These are phyloP conservation scores for Pestalotiopsis sp. DNA, from an alignment of 2,329 filamentous ascomycete species.

Conservation along the genomic window DNA sequence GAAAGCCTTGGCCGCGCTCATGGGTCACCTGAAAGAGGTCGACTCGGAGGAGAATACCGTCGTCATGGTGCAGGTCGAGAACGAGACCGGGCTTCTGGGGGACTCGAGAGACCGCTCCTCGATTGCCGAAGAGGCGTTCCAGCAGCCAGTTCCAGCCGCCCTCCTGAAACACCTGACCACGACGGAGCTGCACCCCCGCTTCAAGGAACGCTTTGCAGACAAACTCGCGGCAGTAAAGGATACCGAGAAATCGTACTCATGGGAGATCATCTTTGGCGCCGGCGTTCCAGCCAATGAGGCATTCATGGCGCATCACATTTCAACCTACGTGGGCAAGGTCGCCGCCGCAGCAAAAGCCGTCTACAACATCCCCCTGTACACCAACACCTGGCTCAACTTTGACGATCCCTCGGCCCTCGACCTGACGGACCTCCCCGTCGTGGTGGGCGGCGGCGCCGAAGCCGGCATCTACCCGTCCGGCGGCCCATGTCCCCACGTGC, in stretches of 20 bases:
- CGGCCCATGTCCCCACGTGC: conserved; percentile 18
- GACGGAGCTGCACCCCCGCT: conserved; percentile 27
- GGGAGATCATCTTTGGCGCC: conserved; percentile 34
- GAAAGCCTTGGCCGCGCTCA: conserved; percentile 32
- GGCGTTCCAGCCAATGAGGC: conserved; percentile 7
- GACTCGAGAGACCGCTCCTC: conserved; percentile 42
- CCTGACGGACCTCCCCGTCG: conserved; percentile 20
- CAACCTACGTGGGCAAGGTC: conserved; percentile 11
- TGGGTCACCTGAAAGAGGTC: conserved; percentile 31
- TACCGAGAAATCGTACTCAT: conserved; percentile 20
- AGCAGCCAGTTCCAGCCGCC: conserved; percentile 28
- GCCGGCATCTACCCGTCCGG: conserved; percentile 24
- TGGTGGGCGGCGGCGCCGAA: conserved; percentile 21
- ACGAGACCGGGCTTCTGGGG: conserved; percentile 44
- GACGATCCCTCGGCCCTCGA: conserved; percentile 25
- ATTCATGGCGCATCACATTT: conserved; percentile 13
- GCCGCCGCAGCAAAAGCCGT: conserved; percentile 2
- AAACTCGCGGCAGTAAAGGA: conserved; percentile 16
- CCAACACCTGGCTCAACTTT: conserved; percentile 13
- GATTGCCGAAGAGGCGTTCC: conserved; percentile 27
- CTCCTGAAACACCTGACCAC: conserved; percentile 27
- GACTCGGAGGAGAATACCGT: conserved; percentile 43
- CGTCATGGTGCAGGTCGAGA: conserved; percentile 50
- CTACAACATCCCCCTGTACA: conserved; percentile 12
- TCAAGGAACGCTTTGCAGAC: conserved; percentile 27